Evolutionary conservation across 2,329 filamentous ascomycete genomes (phyloP).

Genomic region (Neonectria punicea): DNA sequence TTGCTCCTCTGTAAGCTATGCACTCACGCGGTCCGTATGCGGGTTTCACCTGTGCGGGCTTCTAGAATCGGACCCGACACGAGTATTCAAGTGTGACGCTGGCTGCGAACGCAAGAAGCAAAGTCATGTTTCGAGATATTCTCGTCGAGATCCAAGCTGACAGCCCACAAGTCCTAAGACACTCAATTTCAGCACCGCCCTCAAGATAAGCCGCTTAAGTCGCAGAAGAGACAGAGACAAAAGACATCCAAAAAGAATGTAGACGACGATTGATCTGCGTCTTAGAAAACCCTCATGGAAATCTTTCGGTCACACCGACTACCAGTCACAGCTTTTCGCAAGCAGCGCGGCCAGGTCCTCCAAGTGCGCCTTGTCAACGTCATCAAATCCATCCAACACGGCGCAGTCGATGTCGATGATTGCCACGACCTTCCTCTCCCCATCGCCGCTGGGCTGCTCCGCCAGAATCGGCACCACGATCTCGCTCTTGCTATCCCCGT

Average conservation of each 20-base stretch:
- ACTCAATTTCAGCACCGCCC: background rate
- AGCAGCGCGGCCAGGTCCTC: conserved; percentile 73
- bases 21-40: conserved; percentile 11
- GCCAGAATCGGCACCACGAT: conserved; percentile 80
- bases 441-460: conserved; percentile 35
- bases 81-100: conserved; percentile 4
- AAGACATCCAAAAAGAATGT: background rate
- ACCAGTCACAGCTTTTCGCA: conserved; percentile 74
- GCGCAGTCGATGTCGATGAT: conserved; percentile 87
- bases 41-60: conserved; percentile 28
- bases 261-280: background rate
- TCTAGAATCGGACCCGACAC: conserved; percentile 19
- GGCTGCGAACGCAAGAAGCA: conserved; percentile 3
- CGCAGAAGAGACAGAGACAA: background rate
- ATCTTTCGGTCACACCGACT: conserved; percentile 16
- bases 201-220: background rate
- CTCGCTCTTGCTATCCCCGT: conserved; percentile 79
- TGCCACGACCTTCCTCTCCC: conserved; percentile 65
- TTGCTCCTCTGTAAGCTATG: conserved; percentile 14
- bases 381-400: conserved; percentile 72
- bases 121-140: conserved; percentile 7
- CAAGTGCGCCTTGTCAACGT: conserved; percentile 71
- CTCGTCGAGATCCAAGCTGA: conserved; percentile 4
- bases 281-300: background rate
- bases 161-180: background rate